Evolutionary conservation across 495 filamentous ascomycete genomes (phyloP), one percentile per base, ranked within the genome.

Genomic region (Wilcoxina mikolae): DNA sequence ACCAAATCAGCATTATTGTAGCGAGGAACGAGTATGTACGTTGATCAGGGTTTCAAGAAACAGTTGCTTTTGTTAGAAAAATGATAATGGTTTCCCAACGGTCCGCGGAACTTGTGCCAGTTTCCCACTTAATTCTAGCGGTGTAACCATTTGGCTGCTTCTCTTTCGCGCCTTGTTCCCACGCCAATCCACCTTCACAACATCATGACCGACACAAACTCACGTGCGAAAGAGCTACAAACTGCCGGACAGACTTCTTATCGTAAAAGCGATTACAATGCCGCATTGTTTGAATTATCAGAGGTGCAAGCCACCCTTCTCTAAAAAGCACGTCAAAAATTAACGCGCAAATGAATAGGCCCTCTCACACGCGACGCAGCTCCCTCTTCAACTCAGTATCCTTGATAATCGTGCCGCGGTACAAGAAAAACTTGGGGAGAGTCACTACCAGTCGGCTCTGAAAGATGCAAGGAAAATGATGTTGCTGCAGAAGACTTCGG

Each of bases 401-500:
- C 64, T 81, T 2, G 80, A 84, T 63, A 75, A 76, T 53, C 76
- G 82, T 45, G 74, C 78, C 2, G 80, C 79, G 20, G 72, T 74
- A 12, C 74, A 77, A 54, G 76, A 75, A 50, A 81, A 81, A 60
- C 65, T 84, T 4, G 69, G 67, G 3, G 44, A 46, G 1, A 51
- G 29, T 7, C 63, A 76, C 44, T 73, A 77, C 53, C 59, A 72
- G 46, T 63, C 65, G 17, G 82, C 82, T 1, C 67, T 81, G 5
- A 66, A 67, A 26, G 81, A 85, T 73, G 76, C 77, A 12, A 73
- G 70, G 29, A 67, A 67, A 49, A 82, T 82, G 71, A 79, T 84
- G 39, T 68, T 71, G 26, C 56, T 69, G n/a, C 64, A 73, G 39
- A 72, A 71, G 26, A 63, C 70, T 15, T 69, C 73, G 60, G 72